Evolutionary conservation across 805 yeast species (phyloP), one percentile per base, ranked within the genome.

Genomic region (Candida vaughaniae): DNA sequence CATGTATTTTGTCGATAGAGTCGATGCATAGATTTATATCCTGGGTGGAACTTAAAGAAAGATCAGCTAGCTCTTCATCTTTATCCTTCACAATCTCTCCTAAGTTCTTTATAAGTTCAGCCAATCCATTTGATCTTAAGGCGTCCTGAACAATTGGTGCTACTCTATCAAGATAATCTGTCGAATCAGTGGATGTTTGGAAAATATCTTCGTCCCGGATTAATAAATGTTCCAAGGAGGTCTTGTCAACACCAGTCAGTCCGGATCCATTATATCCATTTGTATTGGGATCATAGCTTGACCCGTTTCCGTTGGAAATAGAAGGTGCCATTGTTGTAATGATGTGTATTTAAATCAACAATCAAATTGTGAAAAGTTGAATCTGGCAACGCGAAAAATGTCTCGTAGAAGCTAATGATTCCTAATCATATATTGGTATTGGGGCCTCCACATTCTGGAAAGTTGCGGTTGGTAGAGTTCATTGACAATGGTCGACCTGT

Each of bases 141-240:
- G 89, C 82, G 7, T 78, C 73, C 49, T 77, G 78, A 45, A 87
- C 72, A 12, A 85, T 72, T 1, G 95, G 95, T 2, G 87, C 84
- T 41, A 88, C 70, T 56, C 85, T 87, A 45, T 87, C 95, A 26
- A 87, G 58, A 56, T 82, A 85, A 48, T 84, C 90, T 39, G 79
- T 84, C 3, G 84, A 75, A 31, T 69, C 61, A 22, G 75, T 53
- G 1, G 80, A 72, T 12, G 72, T 64, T 37, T 66, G 69, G 43
- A 64, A 68, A 25, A 69, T 62, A 47, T 66, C 70, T 15, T 63
- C 70, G 43, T 63, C 68, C 22, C 71, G 53, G 14, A 66, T 47
- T 16, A 68, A 53, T n/a, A 66, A 48, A 42, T 57, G 58, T 42
- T 66, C 71, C 22, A 67, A 52, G 25, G 60, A 62, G 7, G 62